phyloP scores from a whole-genome alignment of 2,329 filamentous ascomycete species.

The Diaporthe humulicola region DNA sequence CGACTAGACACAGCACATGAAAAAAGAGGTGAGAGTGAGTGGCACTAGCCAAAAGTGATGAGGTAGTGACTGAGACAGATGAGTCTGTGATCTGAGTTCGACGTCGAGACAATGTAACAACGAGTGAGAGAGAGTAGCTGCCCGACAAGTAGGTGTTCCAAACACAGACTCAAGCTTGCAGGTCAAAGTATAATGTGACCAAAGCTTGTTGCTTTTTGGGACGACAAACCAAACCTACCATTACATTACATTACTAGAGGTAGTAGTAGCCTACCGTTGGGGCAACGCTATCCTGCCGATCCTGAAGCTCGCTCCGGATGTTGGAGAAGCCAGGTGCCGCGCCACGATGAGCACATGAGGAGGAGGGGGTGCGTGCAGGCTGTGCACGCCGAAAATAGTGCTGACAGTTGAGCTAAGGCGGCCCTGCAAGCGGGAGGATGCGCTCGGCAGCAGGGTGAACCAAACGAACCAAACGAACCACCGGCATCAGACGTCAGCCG shows the following conservation, averaged over 20 bases:
- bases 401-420: not conserved
- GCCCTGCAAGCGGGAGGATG: constrained; percentile 13
- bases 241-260: too few species aligned
- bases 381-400: constrained; percentile 30
- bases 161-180: not conserved
- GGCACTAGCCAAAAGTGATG: not conserved
- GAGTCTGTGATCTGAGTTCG: not conserved
- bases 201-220: not conserved
- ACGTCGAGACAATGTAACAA: not conserved
- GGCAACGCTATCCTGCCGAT: not conserved
- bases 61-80: constrained; percentile 3
- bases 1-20: not conserved
- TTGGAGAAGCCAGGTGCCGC: constrained; percentile 27
- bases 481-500: not conserved
- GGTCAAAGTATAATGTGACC: not conserved
- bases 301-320: not conserved
- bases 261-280: not conserved
- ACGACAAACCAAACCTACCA: not conserved
- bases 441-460: constrained; percentile 1
- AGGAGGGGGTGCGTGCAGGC: not conserved
- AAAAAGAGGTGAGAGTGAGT: not conserved
- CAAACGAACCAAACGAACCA: too few species aligned
- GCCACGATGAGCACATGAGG: not conserved
- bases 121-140: not conserved
- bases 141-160: not conserved